Evolutionary conservation across 176 grass and related monocot species (phyloP), one percentile per base, ranked within the genome.

Genomic region (Oryza longistaminata): DNA sequence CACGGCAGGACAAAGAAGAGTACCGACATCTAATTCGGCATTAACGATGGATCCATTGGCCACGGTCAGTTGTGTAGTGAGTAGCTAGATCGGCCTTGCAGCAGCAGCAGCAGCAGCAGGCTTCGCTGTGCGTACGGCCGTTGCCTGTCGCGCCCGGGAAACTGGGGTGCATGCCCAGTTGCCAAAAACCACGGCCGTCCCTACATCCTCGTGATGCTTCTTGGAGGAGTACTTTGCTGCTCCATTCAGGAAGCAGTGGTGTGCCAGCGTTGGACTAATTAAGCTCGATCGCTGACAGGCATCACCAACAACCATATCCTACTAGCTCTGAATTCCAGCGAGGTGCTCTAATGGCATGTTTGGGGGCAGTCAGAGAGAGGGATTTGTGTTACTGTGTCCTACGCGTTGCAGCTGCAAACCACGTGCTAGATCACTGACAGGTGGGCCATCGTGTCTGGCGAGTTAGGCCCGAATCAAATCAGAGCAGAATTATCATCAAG

Each of bases 261-360:
- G 17, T 33, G 70, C 14, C 10, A 5, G 13, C 42, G 21, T 37
- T 53, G 55, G 60, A 77, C 40, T n/a, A 29, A 69, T 14, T 42
- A 33, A 24, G 33, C 5, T 66, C 49, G 21, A 50, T 70, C 42
- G 44, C 52, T 19, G 13, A 66, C 66, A 25, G 85, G 11, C 11
- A 43, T 62, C 76, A 69, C 27, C 29, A 48, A 65, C 71, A 48
- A 65, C 71, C 53, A 29, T 27, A 42, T 42, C 65, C 10, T 64
- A 4, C 6, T 68, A 33, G 43, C 34, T 77, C 42, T 77, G 88
- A 66, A 77, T 81, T 85, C 72, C 71, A 81, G 77, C 71, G 42
- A 33, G 77, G 65, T 53, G 29, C 12, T 71, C 42, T 81, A 48
- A 67, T 64, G 77, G 29, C 83, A 10, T 81, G 83, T 62, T 31